Conservation (phyloP, 2,329 filamentous ascomycete genomes). For the Calonectria montana region DNA sequence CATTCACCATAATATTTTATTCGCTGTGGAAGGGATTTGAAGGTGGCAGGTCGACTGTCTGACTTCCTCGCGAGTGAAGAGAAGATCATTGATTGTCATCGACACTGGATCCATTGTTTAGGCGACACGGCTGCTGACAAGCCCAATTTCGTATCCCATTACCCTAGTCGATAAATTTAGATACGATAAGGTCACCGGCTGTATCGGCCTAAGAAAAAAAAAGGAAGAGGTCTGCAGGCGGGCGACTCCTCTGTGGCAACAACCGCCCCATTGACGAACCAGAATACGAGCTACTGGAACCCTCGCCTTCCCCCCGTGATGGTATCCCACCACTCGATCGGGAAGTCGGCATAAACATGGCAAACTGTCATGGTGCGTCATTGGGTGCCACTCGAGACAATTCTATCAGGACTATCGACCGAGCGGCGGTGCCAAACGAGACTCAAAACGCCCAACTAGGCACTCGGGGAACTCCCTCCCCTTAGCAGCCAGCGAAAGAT, state of each 20-base stretch:
- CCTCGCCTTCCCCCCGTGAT: background rate
- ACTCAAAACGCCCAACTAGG: background rate
- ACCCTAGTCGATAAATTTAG: slow-evolving; percentile 6
- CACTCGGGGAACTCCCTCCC: background rate
- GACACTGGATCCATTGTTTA: background rate
- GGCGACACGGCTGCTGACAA: background rate
- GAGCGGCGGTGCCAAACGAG: background rate
- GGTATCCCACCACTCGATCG: background rate
- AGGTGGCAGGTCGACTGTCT: no score
- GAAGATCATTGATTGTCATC: background rate
- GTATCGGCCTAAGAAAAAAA: background rate
- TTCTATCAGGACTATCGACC: background rate
- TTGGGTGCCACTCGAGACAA: slow-evolving; percentile 1
- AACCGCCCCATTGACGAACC: background rate
- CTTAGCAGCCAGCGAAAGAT: background rate
- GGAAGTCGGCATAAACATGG: background rate
- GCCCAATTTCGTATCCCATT: background rate
- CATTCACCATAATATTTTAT: background rate
- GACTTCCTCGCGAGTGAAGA: background rate
- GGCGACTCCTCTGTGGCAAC: background rate
- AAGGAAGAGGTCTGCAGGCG: background rate
- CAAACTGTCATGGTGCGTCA: background rate
- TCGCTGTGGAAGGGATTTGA: background rate
- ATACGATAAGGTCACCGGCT: background rate
- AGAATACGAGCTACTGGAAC: slow-evolving; percentile 4